A percentile compares a stretch with the other conserved stretches of the same genome.
Conservation (phyloP, 352 stramenopile genomes). For the Phytophthora nicotianae region DNA sequence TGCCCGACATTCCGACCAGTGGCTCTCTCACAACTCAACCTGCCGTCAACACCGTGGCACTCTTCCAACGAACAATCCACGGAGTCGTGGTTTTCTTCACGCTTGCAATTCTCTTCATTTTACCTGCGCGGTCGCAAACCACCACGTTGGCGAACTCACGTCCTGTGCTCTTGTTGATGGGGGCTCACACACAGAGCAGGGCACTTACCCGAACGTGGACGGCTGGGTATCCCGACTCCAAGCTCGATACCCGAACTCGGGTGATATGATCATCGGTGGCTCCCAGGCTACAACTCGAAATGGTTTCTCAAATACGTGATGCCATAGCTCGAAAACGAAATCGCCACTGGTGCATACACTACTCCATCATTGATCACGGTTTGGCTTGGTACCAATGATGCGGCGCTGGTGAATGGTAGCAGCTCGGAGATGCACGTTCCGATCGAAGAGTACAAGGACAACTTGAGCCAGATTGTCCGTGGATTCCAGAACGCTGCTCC, state of each 20-base stretch:
- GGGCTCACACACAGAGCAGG: neutral
- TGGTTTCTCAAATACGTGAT: conserved; percentile 1
- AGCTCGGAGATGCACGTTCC: conserved; percentile 40
- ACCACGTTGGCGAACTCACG: neutral
- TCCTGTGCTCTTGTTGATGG: neutral
- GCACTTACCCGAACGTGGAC: neutral
- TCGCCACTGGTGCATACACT: neutral
- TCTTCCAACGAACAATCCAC: no score
- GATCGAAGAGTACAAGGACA: conserved; percentile 43
- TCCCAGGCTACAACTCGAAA: neutral
- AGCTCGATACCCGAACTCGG: neutral
- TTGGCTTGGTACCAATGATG: conserved; percentile 65
- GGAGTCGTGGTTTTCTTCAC: no score
- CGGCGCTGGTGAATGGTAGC: conserved; percentile 31
- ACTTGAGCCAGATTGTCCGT: conserved; percentile 38
- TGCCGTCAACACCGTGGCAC: no score
- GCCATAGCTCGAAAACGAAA: neutral
- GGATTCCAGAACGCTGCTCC: conserved; percentile 7
- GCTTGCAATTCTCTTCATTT: no score
- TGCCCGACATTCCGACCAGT: no score
- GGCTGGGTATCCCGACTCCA: neutral
- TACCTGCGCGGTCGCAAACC: neutral
- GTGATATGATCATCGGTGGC: neutral
- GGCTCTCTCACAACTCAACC: no score
- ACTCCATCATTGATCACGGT: conserved; percentile 33